Evolutionary conservation across 139 green algal species (phyloP), one percentile per base, ranked within the genome.

Genomic region (Chlorella vulgaris): DNA sequence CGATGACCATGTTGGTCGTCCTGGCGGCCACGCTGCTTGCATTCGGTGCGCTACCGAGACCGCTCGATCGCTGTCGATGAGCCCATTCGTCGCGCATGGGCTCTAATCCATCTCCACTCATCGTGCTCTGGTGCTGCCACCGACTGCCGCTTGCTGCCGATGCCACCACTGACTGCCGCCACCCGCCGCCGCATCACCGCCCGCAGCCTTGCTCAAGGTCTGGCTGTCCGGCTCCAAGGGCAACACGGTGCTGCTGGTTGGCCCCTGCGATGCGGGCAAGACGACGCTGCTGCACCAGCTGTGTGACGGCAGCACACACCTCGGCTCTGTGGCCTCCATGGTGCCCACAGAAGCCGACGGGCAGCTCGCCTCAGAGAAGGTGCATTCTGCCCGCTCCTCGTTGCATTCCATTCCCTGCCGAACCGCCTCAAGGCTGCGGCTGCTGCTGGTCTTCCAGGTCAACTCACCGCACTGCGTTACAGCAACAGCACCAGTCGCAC

Each of bases 261-360:
- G 93, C 1, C 92, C 93, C 2, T 86, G 81, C 63, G 90, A 91
- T 36, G 80, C 83, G 0, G 93, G 93, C 36, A 97, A 97, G 80
- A 96, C 93, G 7, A 92, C 91, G 10, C 75, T 97, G 18, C 97
- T 95, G 82, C 86, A 90, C 24, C 87, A 88, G 76, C 83, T 97
- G 26, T 77, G 63, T n/a, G 86, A 95, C 51, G 89, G 87, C 19
- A 78, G 51, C 15, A 50, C 69, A 8, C 78, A 88, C 70, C 83
- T 90, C 6, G 92, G 91, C 60, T 94, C 92, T 4, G 92, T 95
- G 42, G 84, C 93, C 1, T 95, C 90, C 2, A 95, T 96, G 93
- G 83, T 91, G 43, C 83, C 90, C 60, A 93, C 92, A 61, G 81
- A 82, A 29, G 88, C 66, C 21, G 60, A n/a, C 2, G 60, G 79